A percentile compares a stretch with the other conserved stretches of the same genome.
Evolutionary conservation across 306 rosid genomes (phyloP).

Genomic region (Leucaena leucocephala): DNA sequence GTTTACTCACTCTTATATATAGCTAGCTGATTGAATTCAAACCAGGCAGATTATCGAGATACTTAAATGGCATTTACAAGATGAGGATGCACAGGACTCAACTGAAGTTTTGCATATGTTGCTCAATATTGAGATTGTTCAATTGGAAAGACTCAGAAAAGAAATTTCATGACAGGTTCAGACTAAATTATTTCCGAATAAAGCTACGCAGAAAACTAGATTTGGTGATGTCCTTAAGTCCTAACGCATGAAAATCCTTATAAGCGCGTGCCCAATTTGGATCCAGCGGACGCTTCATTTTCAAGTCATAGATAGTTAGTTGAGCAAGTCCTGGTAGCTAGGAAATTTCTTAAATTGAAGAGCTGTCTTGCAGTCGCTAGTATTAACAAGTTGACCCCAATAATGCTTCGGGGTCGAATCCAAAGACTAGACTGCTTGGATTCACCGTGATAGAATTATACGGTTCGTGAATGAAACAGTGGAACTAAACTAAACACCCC

Average conservation of each 20-base stretch:
- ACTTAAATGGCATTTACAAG: too few species aligned
- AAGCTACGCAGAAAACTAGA: background rate
- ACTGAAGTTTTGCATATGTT: too few species aligned
- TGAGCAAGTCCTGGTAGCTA: background rate
- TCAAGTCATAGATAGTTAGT: background rate
- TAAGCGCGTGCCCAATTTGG: background rate
- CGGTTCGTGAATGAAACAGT: background rate
- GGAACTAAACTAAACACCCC: background rate
- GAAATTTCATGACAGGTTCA: background rate
- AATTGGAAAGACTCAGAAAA: background rate
- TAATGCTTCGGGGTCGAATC: background rate
- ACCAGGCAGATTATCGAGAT: too few species aligned
- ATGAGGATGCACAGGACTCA: too few species aligned
- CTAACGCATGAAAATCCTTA: too few species aligned
- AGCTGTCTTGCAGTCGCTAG: too few species aligned
- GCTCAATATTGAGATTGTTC: background rate
- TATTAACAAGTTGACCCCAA: too few species aligned
- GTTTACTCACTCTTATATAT: too few species aligned
- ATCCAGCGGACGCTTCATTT: conserved; percentile 15
- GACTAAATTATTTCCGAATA: background rate
- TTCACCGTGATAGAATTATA: background rate
- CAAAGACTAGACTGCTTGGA: background rate
- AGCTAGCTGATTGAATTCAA: too few species aligned
- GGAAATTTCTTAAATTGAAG: conserved; percentile 28
- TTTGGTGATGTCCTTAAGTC: background rate